Evolutionary conservation across 139 green algal genomes (phyloP).

Genomic region (Tetradesmus lagerheimii): DNA sequence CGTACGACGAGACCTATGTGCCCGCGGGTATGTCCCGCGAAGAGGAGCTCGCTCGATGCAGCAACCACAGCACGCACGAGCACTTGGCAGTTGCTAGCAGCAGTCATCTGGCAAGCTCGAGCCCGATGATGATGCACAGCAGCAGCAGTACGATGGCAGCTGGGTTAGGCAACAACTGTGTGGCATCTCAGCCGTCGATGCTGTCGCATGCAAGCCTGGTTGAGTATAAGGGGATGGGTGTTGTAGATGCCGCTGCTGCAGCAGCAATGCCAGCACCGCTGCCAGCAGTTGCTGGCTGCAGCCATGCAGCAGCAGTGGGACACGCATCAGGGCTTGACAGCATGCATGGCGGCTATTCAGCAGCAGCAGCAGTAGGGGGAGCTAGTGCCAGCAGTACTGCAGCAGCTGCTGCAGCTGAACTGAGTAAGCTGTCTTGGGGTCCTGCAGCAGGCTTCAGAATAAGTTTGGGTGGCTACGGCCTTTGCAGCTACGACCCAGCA

Average conservation of each 20-base stretch:
- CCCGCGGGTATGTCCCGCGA: slow-evolving; percentile 1
- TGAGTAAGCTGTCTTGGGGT: neutral
- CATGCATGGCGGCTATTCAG: neutral
- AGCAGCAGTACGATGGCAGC: slow-evolving; percentile 1
- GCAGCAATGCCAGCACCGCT: neutral
- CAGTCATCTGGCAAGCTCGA: neutral
- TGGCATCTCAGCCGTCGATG: neutral
- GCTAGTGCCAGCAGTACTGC: neutral
- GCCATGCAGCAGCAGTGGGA: neutral
- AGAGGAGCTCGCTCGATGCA: neutral
- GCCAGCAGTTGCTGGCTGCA: neutral
- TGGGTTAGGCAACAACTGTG: neutral
- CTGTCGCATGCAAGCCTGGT: neutral
- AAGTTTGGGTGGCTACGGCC: neutral
- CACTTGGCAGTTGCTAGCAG: neutral
- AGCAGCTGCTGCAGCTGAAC: neutral
- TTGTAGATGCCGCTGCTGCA: neutral
- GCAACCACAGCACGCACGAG: neutral
- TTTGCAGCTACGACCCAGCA: neutral
- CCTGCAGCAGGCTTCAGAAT: neutral
- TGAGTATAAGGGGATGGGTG: neutral
- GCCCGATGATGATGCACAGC: neutral
- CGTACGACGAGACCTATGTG: slow-evolving; percentile 36
- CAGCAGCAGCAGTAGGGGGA: neutral
- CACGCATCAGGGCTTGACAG: neutral